Evolutionary conservation across 176 grass and related monocot genomes (phyloP), one percentile per base, ranked within the genome.

Genomic region (Oryza longistaminata): DNA sequence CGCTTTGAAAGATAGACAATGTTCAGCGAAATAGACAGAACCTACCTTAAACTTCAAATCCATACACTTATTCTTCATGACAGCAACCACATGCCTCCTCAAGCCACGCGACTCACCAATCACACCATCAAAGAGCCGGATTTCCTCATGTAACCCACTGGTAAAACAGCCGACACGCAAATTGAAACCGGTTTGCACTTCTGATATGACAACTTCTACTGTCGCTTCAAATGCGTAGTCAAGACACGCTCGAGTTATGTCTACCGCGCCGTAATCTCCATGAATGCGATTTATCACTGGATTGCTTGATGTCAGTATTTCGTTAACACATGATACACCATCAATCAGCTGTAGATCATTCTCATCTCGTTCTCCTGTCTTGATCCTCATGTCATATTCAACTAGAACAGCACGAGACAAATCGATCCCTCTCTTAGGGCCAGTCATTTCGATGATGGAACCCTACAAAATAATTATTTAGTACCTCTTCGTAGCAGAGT

Each of bases 341-440:
- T 85, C 75, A 27, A 78, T 85, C 10, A 85, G 37, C 74, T 77
- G 74, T 1, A 71, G 50, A 62, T 85, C 83, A 62, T 70, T 66
- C 9, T 68, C 11, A 62, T 72, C 67, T 19, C 64, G 52, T 40
- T 35, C 17, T 7, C 48, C 25, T 25, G 16, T 61, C 50, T 85
- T 85, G 74, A 77, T 70, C 45, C 74, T 60, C 65, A 70, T 61
- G 49, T 78, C 74, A 62, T 62, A 78, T 45, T 85, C 83, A 2
- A 85, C 24, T 16, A 85, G 16, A 85, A 24, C 43, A 46, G 6
- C 11, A 37, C 12, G 11, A 45, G 9, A 16, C 1, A 78, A 17
- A 22, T 85, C 35, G 10, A 85, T 85, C 37, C 74, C 83, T 45
- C 74, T 10, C 74, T 78, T 85, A 62, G 66, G 74, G 1, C 83